These are phyloP conservation scores for Vitis rotundifolia DNA, from an alignment of 164 flowering plant genomes.

Conservation along the genomic window DNA sequence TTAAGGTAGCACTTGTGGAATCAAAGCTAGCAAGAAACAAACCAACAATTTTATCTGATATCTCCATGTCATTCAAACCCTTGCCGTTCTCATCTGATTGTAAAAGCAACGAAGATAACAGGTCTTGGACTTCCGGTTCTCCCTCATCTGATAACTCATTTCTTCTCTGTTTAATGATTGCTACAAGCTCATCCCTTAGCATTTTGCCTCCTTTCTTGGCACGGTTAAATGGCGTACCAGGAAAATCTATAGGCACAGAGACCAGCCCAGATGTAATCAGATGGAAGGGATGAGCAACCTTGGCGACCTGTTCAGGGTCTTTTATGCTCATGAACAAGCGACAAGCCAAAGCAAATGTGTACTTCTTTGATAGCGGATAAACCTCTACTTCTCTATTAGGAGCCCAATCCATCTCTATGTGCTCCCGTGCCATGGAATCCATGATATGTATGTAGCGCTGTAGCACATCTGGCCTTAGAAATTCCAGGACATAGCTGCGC, in stretches of 20 bases:
- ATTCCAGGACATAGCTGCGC: conserved; percentile 31
- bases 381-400: conserved; percentile 3
- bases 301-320: conserved; percentile 28
- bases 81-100: conserved; percentile 34
- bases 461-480: conserved; percentile 45
- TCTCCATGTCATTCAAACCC: conserved; percentile 43
- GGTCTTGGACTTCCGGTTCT: conserved; percentile 36
- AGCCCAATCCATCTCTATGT: conserved; percentile 14
- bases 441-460: conserved; percentile 37
- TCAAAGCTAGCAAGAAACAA: conserved; percentile 58
- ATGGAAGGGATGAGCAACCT: conserved; percentile 31
- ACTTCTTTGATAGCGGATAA: conserved; percentile 25
- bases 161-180: conserved; percentile 37
- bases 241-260: conserved; percentile 46
- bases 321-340: conserved; percentile 39
- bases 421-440: conserved; percentile 34
- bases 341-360: conserved; percentile 43
- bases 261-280: conserved; percentile 31
- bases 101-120: conserved; percentile 43
- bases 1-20: conserved; percentile 50
- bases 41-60: conserved; percentile 54
- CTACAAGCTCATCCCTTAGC: conserved; percentile 31
- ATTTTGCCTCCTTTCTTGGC: conserved; percentile 36
- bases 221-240: conserved; percentile 43
- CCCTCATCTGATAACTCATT: conserved; percentile 22